Base-by-base conservation (phyloP, 176 grass and related monocot species). In the Otatea glauca region DNA sequence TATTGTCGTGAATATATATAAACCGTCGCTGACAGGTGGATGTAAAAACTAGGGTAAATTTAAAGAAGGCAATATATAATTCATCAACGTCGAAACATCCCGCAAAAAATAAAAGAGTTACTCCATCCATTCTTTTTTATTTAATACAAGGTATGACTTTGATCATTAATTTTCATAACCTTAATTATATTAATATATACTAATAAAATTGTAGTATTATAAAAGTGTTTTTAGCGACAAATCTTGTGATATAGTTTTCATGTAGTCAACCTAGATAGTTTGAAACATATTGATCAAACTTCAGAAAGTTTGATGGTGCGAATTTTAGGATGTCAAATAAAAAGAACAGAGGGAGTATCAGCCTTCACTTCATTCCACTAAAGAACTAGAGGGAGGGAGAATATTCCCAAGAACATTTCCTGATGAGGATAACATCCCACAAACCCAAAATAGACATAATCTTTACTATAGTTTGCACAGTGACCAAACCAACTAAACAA, bases 381-480 rank as follows among this genome's bases (percentile, higher is more conserved):
- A 1, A 49, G 60, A 53, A 65, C 20, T 9, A 55, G n/a, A 67
- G 5, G 5, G 32, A 72, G 6, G 16, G 3, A 86, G 56, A 53
- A 80, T 81, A 81, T 81, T 80, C 35, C 55, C 7, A 43, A 15
- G 17, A 81, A 39, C 11, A 3, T 16, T 56, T 65, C 68, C 58
- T 65, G 2, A 17, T 58, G 20, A 37, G 60, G 49, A 81, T 67
- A 87, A 75, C 60, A 20, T 48, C 50, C 35, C 25, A 38, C 48
- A 45, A 74, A 55, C 45, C 78, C 4, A 58, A 58, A 58, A 60
- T 20, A 18, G 25, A 45, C 24, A 55, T 29, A 14, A 35, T 84
- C 11, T 15, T 56, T 55, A 48, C 50, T 20, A 11, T 24, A 20
- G 42, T 18, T 2, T 42, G 53, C 35, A n/a, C 59, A 49, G 3